Conservation (phyloP, 305 asterid species). For the Fraxinus floribunda region DNA sequence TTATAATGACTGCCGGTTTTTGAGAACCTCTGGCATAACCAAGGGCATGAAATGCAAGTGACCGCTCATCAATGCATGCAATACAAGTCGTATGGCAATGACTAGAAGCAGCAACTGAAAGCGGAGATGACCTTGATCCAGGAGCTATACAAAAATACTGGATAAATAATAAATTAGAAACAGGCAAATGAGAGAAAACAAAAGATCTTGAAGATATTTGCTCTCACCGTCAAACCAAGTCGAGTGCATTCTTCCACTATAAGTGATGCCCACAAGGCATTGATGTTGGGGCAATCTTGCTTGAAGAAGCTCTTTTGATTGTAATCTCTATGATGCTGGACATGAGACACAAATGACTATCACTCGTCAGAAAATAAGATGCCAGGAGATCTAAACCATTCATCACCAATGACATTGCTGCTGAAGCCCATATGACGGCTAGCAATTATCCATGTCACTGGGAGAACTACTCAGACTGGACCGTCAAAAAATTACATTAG, state of each 20-base stretch:
- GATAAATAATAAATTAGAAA: constrained; percentile 42
- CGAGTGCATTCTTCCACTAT: constrained; percentile 93
- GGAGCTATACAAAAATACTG: constrained; percentile 98
- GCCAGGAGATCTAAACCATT: constrained; percentile 13
- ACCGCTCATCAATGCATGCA: constrained; percentile 90
- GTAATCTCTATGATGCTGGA: constrained; percentile 49
- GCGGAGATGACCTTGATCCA: constrained; percentile 95
- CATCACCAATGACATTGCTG: not conserved
- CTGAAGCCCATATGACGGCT: not conserved
- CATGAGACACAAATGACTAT: constrained; percentile 29
- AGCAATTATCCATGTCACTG: constrained; percentile 1
- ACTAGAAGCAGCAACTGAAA: constrained; percentile 90
- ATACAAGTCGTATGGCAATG: constrained; percentile 83
- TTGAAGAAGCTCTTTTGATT: constrained; percentile 34
- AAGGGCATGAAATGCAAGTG: constrained; percentile 95
- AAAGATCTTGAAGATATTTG: constrained; percentile 19
- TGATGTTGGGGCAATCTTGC: constrained; percentile 68
- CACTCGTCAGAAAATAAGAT: constrained; percentile 11
- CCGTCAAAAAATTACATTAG: constrained; percentile 12
- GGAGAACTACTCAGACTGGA: not conserved
- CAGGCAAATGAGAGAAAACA: constrained; percentile 3
- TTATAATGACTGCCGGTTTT: constrained; percentile 83
- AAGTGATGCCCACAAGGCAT: constrained; percentile 89
- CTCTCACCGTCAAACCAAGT: constrained; percentile 91
- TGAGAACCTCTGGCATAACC: constrained; percentile 92